phyloP scores from a whole-genome alignment of 352 stramenopile species.

The Phytophthora aleatoria region DNA sequence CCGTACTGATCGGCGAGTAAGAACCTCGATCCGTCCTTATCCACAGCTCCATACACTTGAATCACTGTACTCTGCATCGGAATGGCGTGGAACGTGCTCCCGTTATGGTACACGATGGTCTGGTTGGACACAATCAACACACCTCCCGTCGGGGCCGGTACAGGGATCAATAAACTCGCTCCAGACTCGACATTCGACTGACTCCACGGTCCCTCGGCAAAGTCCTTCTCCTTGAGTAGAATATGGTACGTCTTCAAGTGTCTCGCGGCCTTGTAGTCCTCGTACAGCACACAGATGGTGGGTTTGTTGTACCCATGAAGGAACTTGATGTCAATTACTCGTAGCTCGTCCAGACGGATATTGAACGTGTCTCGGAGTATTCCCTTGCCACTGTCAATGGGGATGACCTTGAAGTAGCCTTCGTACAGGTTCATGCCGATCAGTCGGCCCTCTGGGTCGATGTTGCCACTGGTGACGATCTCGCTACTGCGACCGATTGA shows the following conservation, averaged over 20 bases:
- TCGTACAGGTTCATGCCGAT: conserved; percentile 94
- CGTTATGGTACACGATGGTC: conserved; percentile 92
- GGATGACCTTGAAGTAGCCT: conserved; percentile 91
- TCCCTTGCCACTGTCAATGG: conserved; percentile 82
- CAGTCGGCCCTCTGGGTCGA: conserved; percentile 82
- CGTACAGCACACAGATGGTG: conserved; percentile 92
- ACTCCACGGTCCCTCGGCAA: conserved; percentile 87
- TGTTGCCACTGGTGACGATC: conserved; percentile 89
- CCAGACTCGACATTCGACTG: conserved; percentile 90
- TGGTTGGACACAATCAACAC: conserved; percentile 93
- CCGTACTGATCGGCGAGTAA: conserved; percentile 91
- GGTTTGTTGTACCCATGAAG: conserved; percentile 88
- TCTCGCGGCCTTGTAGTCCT: conserved; percentile 89
- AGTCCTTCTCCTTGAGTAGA: conserved; percentile 90
- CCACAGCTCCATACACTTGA: conserved; percentile 88
- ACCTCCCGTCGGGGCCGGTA: conserved; percentile 81
- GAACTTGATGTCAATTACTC: conserved; percentile 95
- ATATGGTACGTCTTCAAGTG: conserved; percentile 94
- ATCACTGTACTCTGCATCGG: conserved; percentile 92
- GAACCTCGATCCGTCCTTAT: conserved; percentile 89
- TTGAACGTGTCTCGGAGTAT: conserved; percentile 90
- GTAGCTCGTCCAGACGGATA: conserved; percentile 92
- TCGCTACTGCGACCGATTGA: conserved; percentile 88
- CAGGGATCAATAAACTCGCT: conserved; percentile 88
- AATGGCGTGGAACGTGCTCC: conserved; percentile 88